Evolutionary conservation across 1,284 basidiomycete genomes (phyloP), one percentile per base, ranked within the genome.

Genomic region (Fomes fomentarius): DNA sequence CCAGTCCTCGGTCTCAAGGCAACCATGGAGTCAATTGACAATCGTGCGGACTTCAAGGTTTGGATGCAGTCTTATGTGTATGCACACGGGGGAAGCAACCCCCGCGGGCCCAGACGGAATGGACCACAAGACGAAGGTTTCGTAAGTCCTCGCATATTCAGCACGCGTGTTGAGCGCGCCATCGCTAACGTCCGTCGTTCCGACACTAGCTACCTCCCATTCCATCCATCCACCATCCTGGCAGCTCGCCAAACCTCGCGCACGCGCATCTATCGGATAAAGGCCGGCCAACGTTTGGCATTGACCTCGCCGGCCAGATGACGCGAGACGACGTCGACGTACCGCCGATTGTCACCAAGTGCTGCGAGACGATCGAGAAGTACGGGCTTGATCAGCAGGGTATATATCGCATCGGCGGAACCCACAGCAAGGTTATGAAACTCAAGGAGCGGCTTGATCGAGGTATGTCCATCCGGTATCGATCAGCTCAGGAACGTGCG

Each of bases 31-130:
- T 81, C 83, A 9, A 97, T 99, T 63, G 96, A 99, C 74, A 96
- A 96, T 66, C 85, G 94, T 24, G 79, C 85, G 37, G 97, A 99
- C 73, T 99, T 99, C 76, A 96, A 92, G 74, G 84, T 83, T 19
- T 99, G 91, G 71, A 97, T 99, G 95, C 92, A 97, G 69, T 94
- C 97, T 68, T 99, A 97, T 68, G 89, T 92, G 1, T 90, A 86
- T 61, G 93, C 93, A 6, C 89, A 92, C 58, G 93, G 85, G 2
- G 76, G 78, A 50, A 69, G 66, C 37, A 75, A 82, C 14, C 74
- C 79, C 31, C 80, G 85, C 45, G 92, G 89, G 10, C 92, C 89
- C 17, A 79, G 91, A 54, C 77, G 93, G 62, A 91, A 94, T 60
- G 93, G 92, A 4, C 91, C 91, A 6, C 78, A 82, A 58, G 91